phyloP scores from a whole-genome alignment of 2,329 filamentous ascomycete species.

The Trichoderma sp. region DNA sequence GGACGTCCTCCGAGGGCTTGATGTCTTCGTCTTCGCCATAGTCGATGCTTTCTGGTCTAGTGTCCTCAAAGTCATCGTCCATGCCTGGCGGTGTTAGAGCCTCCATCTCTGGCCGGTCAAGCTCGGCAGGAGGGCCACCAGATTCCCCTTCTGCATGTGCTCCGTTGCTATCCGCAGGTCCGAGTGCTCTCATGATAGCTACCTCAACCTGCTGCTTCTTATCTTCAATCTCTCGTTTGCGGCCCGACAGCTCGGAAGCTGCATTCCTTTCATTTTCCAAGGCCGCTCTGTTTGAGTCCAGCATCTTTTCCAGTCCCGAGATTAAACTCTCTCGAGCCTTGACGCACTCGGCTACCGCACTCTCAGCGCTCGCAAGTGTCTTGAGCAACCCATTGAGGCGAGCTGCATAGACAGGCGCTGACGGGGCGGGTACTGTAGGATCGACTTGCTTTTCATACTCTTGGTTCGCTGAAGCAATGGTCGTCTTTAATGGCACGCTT shows the following conservation, averaged over 20 bases:
- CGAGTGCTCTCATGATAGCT: conserved; percentile 82
- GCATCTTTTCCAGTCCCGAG: conserved; percentile 76
- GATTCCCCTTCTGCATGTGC: conserved; percentile 50
- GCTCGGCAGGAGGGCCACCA: conserved; percentile 56
- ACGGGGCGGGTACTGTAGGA: conserved; percentile 66
- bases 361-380: conserved; percentile 83
- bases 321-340: conserved; percentile 80
- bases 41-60: not conserved
- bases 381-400: conserved; percentile 88
- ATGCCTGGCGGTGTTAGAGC: conserved; percentile 79
- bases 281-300: conserved; percentile 70
- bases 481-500: conserved; percentile 65
- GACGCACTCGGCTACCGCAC: conserved; percentile 84
- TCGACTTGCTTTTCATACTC: conserved; percentile 86
- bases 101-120: conserved; percentile 78
- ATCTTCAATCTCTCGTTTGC: conserved; percentile 71
- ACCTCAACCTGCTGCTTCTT: conserved; percentile 90
- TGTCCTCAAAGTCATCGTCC: conserved; percentile 39
- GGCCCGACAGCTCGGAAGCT: conserved; percentile 62
- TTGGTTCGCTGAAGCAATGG: conserved; percentile 69
- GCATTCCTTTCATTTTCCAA: conserved; percentile 70
- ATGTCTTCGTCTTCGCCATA: conserved; percentile 23
- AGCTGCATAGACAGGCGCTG: conserved; percentile 88
- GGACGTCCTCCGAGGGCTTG: conserved; percentile 24
- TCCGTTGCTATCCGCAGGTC: conserved; percentile 56